Evolutionary conservation across 192 early-diverging fungal species (phyloP).

Genomic region (Geosiphon pyriformis): DNA sequence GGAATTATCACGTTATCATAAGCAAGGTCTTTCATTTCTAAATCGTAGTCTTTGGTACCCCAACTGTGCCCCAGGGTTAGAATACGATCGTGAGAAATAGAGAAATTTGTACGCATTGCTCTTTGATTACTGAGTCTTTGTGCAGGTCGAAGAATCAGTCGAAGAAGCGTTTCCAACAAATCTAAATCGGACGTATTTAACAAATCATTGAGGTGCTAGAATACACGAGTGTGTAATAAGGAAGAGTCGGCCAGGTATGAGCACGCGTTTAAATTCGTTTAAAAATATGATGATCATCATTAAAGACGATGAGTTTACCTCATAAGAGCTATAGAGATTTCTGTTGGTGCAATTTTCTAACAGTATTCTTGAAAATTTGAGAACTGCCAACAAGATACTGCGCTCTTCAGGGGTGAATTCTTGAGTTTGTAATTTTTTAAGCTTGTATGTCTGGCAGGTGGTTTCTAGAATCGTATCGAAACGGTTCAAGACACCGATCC

Average conservation of each 20-base stretch:
- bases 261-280: not conserved
- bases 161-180: conserved; percentile 70
- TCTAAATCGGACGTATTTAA: conserved; percentile 78
- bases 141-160: conserved; percentile 79
- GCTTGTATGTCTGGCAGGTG: conserved; percentile 55
- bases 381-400: conserved; percentile 55
- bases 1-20: conserved; percentile 35
- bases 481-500: conserved; percentile 90
- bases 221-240: not conserved
- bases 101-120: conserved; percentile 52
- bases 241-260: too few relatives aligned
- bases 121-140: conserved; percentile 87
- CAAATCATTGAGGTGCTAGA: conserved; percentile 73
- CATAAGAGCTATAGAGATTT: conserved; percentile 87
- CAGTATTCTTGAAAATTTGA: conserved; percentile 72
- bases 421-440: conserved; percentile 58
- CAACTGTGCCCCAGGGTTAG: conserved; percentile 58
- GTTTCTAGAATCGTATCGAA: conserved; percentile 79
- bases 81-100: conserved; percentile 50
- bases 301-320: conserved; percentile 46
- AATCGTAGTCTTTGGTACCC: conserved; percentile 46
- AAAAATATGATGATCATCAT: not conserved
- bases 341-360: conserved; percentile 95
- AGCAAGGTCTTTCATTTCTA: conserved; percentile 45
- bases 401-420: conserved; percentile 54